phyloP scores from a whole-genome alignment of 83 land plant species.

The Larix sibirica region DNA sequence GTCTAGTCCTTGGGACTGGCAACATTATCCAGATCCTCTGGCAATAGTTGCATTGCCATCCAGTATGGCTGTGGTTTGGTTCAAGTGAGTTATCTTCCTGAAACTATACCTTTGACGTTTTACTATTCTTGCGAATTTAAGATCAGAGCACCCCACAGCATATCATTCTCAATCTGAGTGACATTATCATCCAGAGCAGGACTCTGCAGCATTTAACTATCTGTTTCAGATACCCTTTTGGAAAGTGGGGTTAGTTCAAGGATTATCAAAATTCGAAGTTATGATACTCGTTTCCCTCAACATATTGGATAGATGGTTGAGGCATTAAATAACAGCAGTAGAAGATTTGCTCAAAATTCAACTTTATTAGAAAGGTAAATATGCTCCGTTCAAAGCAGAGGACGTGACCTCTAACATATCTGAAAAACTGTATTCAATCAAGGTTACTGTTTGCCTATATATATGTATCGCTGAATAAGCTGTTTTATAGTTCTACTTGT shows the following conservation, averaged over 20 bases:
- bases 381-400: too few species aligned
- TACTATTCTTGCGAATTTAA: background rate
- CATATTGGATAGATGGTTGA: too few species aligned
- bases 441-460: too few species aligned
- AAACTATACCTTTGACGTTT: background rate
- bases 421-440: too few species aligned
- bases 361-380: too few species aligned
- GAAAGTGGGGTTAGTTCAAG: background rate
- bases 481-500: too few species aligned
- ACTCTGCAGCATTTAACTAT: background rate
- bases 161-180: background rate
- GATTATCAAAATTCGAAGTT: background rate
- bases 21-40: background rate
- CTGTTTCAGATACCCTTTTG: background rate
- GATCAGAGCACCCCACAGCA: background rate
- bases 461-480: too few species aligned
- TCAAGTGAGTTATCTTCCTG: background rate
- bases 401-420: too few species aligned
- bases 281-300: too few species aligned
- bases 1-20: too few species aligned
- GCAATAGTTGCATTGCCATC: background rate
- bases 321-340: too few species aligned
- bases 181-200: background rate
- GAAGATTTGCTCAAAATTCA: too few species aligned
- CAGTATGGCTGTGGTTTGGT: background rate